Evolutionary conservation across 2,329 filamentous ascomycete genomes (phyloP).

Genomic region (Cladophialophora yegresii): DNA sequence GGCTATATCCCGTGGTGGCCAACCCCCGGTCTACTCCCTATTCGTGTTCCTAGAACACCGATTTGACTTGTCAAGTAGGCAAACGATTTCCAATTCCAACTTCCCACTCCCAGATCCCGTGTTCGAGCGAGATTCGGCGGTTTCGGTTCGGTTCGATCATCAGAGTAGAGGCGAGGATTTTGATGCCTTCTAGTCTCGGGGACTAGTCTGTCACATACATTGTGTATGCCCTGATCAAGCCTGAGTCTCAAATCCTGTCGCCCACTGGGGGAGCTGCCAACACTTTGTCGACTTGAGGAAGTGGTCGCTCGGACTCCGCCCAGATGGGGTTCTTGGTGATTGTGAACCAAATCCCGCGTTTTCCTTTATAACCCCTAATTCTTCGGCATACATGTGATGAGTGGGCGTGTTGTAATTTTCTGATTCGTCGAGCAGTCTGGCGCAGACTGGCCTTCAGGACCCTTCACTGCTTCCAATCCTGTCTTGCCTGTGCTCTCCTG

Average conservation of each 20-base stretch:
- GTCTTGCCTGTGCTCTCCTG: not conserved
- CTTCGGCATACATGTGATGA: not conserved
- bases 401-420: not conserved
- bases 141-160: not conserved
- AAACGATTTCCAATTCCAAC: not conserved
- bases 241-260: not conserved
- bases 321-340: conserved; percentile 8
- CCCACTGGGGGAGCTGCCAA: not conserved
- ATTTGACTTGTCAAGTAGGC: conserved; percentile 6
- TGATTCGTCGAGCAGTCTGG: conserved; percentile 9
- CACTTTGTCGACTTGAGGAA: conserved; percentile 3
- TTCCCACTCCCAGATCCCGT: not conserved
- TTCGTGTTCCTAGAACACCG: not conserved
- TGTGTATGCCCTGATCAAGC: not conserved
- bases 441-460: conserved; percentile 16
- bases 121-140: not conserved
- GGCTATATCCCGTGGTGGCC: conserved; percentile 3
- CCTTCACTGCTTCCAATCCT: conserved; percentile 11
- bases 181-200: not conserved
- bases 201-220: not conserved
- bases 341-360: not conserved
- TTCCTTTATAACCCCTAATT: not conserved
- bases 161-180: not conserved
- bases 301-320: conserved; percentile 2
- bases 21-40: not conserved